Percentiles rank a stretch among this genome's conserved stretches.
Conservation (phyloP, 1,284 basidiomycete genomes). For the Pterulicium gracile region DNA sequence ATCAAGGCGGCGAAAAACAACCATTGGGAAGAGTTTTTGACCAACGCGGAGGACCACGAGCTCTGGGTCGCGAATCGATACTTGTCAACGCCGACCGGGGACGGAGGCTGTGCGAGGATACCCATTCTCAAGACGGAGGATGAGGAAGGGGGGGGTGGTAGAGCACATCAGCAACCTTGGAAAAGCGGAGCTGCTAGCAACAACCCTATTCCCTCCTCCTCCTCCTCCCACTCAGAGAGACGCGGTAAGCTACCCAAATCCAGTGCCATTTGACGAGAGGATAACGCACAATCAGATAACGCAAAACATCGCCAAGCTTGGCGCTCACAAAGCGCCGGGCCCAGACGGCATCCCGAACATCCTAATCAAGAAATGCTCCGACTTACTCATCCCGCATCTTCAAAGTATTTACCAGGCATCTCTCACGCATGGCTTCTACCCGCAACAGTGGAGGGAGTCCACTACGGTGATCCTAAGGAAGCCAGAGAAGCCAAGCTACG, state of each 20-base stretch:
- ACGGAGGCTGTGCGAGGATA: constrained; percentile 17
- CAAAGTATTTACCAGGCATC: constrained; percentile 16
- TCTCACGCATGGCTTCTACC: constrained; percentile 13
- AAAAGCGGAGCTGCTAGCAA: constrained; percentile 21
- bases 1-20: constrained; percentile 6
- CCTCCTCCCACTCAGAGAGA: not conserved
- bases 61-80: constrained; percentile 20
- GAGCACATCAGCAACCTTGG: constrained; percentile 27
- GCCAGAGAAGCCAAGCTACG: constrained; percentile 19
- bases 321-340: constrained; percentile 22
- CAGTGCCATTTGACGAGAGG: constrained; percentile 11
- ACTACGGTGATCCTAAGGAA: constrained; percentile 19
- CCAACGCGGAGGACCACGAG: constrained; percentile 11
- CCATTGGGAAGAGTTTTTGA: constrained; percentile 21
- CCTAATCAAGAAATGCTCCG: constrained; percentile 14
- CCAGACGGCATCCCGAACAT: constrained; percentile 21
- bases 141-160: not conserved
- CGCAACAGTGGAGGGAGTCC: constrained; percentile 9
- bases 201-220: constrained; percentile 15
- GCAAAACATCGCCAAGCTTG: too few relatives aligned
- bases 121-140: constrained; percentile 14
- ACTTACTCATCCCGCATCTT: constrained; percentile 14
- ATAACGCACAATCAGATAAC: too few relatives aligned
- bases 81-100: constrained; percentile 13
- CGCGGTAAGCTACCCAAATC: constrained; percentile 13